phyloP scores from a whole-genome alignment of 805 yeast genomes.

The Suhomyces sp. region DNA sequence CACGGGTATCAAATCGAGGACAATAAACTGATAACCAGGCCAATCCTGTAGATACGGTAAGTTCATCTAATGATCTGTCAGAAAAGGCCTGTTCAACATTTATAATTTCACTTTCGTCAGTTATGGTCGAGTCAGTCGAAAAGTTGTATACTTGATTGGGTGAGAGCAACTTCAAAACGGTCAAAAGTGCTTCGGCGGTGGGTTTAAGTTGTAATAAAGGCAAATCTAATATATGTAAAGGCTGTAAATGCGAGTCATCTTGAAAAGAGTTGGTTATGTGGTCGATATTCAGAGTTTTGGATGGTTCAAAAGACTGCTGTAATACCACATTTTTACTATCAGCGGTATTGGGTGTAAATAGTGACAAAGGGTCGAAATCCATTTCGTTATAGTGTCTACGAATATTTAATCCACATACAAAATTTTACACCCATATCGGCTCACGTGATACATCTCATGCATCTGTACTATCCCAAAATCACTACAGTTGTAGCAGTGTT shows the following conservation, averaged over 20 bases:
- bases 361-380: constrained; percentile 43
- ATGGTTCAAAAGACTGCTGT: neutral
- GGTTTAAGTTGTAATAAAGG: constrained; percentile 51
- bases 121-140: constrained; percentile 15
- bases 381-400: constrained; percentile 10
- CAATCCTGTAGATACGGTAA: constrained; percentile 25
- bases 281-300: neutral
- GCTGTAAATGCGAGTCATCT: constrained; percentile 24
- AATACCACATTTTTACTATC: neutral
- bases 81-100: constrained; percentile 22
- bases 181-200: constrained; percentile 42
- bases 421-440: neutral
- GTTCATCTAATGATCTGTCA: constrained; percentile 29
- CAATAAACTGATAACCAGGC: constrained; percentile 45
- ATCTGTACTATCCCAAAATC: neutral
- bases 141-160: constrained; percentile 55
- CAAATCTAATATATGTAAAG: constrained; percentile 56
- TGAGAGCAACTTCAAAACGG: constrained; percentile 47
- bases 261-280: neutral
- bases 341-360: constrained; percentile 29
- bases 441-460: neutral
- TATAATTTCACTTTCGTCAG: constrained; percentile 2
- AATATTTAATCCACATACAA: neutral
- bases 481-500: neutral
- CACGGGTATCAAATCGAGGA: constrained; percentile 25